Percentiles rank a stretch among this genome's conserved stretches.
Conservation (phyloP, 2,329 filamentous ascomycete species). For the Colletotrichum truncatum region DNA sequence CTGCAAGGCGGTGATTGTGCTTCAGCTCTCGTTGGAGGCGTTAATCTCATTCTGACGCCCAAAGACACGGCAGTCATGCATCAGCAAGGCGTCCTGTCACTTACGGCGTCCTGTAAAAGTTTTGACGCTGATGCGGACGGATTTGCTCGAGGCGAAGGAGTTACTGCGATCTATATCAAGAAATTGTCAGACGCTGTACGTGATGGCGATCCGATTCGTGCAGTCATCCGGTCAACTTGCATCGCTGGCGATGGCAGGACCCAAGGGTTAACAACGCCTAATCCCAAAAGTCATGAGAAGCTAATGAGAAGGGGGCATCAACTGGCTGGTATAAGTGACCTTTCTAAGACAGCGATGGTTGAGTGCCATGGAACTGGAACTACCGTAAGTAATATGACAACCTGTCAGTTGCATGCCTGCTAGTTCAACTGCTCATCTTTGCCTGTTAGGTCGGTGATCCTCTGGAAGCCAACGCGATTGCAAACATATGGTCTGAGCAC, state of each 20-base stretch:
- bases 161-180: conserved; percentile 56
- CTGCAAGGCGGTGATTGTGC: conserved; percentile 36
- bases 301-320: conserved; percentile 49
- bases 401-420: background rate
- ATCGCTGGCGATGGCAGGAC: conserved; percentile 53
- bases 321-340: conserved; percentile 36
- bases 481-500: conserved; percentile 36
- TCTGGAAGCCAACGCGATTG: conserved; percentile 44
- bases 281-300: conserved; percentile 38
- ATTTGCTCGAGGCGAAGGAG: conserved; percentile 60
- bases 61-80: conserved; percentile 40
- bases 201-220: conserved; percentile 54
- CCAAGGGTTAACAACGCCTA: conserved; percentile 50
- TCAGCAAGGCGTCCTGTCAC: conserved; percentile 46
- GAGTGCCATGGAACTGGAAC: conserved; percentile 53
- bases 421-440: background rate
- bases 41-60: conserved; percentile 46
- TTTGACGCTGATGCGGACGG: conserved; percentile 58
- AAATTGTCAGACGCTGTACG: conserved; percentile 53
- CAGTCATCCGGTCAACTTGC: conserved; percentile 47
- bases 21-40: conserved; percentile 45
- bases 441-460: conserved; percentile 56
- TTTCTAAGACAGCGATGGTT: conserved; percentile 41
- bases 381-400: conserved; percentile 42
- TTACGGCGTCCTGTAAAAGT: conserved; percentile 40